phyloP scores from a whole-genome alignment of 768 basidiomycete species.

The Serendipita vermifera region DNA sequence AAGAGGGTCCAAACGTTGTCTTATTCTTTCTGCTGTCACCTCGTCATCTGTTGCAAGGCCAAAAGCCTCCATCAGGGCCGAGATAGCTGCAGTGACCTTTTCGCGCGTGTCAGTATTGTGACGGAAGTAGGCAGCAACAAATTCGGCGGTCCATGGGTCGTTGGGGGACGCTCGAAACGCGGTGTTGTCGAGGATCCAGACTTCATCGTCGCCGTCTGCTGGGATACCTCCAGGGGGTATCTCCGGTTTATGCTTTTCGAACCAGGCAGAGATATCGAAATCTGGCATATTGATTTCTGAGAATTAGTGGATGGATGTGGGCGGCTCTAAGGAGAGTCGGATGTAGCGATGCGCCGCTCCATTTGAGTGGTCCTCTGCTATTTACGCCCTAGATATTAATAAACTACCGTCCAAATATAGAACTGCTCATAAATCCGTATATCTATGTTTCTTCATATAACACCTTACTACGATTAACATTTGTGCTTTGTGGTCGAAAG shows the following conservation, averaged over 20 bases:
- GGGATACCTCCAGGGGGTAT: neutral
- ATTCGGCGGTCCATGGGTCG: neutral
- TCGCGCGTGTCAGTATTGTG: neutral
- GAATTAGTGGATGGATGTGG: neutral
- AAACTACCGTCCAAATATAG: no score
- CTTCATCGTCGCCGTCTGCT: neutral
- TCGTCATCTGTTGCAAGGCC: neutral
- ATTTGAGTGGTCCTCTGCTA: no score
- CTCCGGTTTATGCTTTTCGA: neutral
- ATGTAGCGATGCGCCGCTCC: no score
- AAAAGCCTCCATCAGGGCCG: neutral
- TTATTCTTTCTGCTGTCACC: neutral
- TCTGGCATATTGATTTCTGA: neutral
- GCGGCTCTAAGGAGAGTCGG: no score
- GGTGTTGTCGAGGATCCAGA: conserved; percentile 1
- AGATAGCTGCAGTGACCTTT: neutral
- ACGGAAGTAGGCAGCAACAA: neutral
- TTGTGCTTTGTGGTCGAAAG: no score
- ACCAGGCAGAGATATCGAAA: neutral
- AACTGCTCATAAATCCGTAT: no score
- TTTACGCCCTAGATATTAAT: no score
- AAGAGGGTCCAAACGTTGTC: neutral
- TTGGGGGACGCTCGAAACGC: neutral
- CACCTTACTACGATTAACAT: no score
- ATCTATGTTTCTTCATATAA: no score